phyloP scores from a whole-genome alignment of 495 filamentous ascomycete genomes.

The Xylaria palmicola region DNA sequence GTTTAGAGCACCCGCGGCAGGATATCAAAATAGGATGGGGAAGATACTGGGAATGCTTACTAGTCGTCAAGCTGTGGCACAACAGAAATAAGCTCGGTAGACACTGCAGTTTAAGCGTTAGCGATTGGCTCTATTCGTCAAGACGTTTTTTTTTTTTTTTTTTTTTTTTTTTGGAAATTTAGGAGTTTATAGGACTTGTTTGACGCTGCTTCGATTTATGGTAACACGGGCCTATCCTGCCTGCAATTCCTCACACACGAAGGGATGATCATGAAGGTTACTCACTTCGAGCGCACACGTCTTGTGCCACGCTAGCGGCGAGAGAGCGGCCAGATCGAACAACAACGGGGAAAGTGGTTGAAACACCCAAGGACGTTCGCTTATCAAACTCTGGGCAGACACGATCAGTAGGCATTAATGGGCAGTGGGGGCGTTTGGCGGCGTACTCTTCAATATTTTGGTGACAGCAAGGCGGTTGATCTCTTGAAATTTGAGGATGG shows the following conservation, averaged over 20 bases:
- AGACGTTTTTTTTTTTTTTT: no score
- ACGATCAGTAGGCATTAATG: conserved; percentile 8
- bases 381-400: conserved; percentile 70
- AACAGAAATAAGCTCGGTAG: conserved; percentile 58
- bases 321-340: conserved; percentile 51
- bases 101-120: conserved; percentile 41
- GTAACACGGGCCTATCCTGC: background rate
- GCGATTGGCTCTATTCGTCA: background rate
- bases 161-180: no score
- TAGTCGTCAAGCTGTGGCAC: conserved; percentile 74
- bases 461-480: conserved; percentile 66
- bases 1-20: no score
- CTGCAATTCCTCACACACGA: background rate
- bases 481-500: conserved; percentile 69
- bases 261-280: background rate
- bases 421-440: background rate
- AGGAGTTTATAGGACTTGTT: background rate
- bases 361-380: conserved; percentile 64
- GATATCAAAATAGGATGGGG: no score
- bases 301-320: conserved; percentile 58
- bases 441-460: conserved; percentile 77
- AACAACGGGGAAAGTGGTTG: conserved; percentile 49
- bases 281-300: conserved; percentile 54
- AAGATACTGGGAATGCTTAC: no score
- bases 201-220: background rate